Base-by-base conservation (phyloP, 306 rosid species). In the Mucuna pruriens region DNA sequence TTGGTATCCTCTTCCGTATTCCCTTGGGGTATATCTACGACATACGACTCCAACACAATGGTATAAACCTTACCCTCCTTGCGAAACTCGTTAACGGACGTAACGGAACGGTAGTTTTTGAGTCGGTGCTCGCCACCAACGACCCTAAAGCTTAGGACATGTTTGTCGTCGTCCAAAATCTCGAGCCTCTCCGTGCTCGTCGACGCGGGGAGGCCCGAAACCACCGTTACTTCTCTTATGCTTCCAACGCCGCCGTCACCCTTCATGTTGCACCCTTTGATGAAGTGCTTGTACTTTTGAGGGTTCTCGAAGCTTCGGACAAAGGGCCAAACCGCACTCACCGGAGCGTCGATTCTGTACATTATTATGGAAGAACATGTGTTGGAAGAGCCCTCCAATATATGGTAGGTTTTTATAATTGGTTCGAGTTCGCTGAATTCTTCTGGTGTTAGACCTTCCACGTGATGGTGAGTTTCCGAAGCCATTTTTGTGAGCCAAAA, bases 351-450 rank as follows among this genome's bases (percentile, higher is more conserved):
- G 51, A 67, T 67, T 5, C 73, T 52, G 2, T 67, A 52, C 6
- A 52, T 15, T 67, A 67, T 67, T 52, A 67, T 67, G 19, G 73
- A 67, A 2, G 33, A n/a, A n/a, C n/a, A 93, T 2, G 91, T 83
- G 88, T 89, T 86, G 0, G 94, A 81, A 1, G 52, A 9, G 0
- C 81, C 76, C 0, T 91, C 88, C 29, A 88, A 85, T 6, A 26
- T 67, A 92, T 95, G 98, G 88, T 91, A 88, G 45, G 78, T 79
- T 13, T 81, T 17, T 25, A 92, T 90, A 74, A 95, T 82, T 1
- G 88, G 69, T 55, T 89, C 89, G 0, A 92, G 90, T 67, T 84
- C 87, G 0, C 65, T 16, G 33, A 48, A 82, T 76, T 95, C 97
- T 31, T 90, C 91, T 6, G 39, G 71, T n/a, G 89, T 87, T 49